phyloP scores from a whole-genome alignment of 2,329 filamentous ascomycete genomes.

The Alternaria infectoria region DNA sequence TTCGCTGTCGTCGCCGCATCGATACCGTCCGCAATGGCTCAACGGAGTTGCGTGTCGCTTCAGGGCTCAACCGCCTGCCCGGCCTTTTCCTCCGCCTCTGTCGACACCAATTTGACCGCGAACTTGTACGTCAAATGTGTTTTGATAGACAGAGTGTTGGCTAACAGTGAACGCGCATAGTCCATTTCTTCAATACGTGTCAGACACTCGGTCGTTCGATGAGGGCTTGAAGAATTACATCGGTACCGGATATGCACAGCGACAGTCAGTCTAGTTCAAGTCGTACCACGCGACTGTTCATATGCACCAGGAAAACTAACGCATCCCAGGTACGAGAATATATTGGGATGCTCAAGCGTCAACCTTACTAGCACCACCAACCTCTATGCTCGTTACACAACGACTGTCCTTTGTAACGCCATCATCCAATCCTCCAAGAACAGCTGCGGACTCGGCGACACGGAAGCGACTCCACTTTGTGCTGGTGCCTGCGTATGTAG shows the following conservation, averaged over 20 bases:
- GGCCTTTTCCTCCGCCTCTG: constrained; percentile 73
- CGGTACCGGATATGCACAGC: constrained; percentile 72
- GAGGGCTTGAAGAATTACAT: constrained; percentile 74
- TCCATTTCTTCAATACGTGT: constrained; percentile 84
- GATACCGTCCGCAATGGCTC: constrained; percentile 43
- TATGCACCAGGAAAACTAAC: constrained; percentile 34
- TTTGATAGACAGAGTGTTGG: not conserved
- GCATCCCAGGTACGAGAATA: constrained; percentile 72
- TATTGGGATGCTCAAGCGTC: constrained; percentile 80
- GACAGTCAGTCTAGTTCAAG: constrained; percentile 66
- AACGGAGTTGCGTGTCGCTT: constrained; percentile 68
- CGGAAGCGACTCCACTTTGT: constrained; percentile 76
- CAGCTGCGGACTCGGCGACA: constrained; percentile 69
- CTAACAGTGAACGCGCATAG: constrained; percentile 54
- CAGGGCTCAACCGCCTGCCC: constrained; percentile 72
- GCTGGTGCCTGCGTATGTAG: constrained; percentile 81
- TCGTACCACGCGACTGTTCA: not conserved
- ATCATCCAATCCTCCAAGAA: constrained; percentile 87
- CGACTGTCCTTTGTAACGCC: constrained; percentile 88
- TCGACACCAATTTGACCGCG: constrained; percentile 69
- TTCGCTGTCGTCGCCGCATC: constrained; percentile 38
- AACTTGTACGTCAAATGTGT: constrained; percentile 63
- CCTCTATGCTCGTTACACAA: constrained; percentile 92
- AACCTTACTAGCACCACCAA: constrained; percentile 78
- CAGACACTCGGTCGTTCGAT: constrained; percentile 79